Percentiles rank a stretch among this genome's conserved stretches.
phyloP scores from a whole-genome alignment of 768 basidiomycete species.

The Leucocoprinus sp. region DNA sequence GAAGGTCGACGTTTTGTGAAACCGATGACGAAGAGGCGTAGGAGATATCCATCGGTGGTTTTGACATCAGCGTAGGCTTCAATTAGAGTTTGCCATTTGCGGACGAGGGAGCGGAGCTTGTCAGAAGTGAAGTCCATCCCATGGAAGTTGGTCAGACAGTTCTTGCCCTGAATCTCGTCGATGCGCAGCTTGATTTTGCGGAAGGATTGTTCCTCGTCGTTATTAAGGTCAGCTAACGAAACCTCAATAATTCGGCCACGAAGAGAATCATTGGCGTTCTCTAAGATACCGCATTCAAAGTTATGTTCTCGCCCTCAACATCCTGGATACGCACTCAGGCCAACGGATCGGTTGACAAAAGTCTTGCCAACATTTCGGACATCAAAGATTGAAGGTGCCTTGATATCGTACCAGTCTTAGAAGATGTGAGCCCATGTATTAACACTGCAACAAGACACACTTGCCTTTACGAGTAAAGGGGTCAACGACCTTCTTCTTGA shows the following conservation, averaged over 20 bases:
- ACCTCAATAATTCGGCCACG: constrained; percentile 96
- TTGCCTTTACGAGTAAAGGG: constrained; percentile 98
- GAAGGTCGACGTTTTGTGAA: constrained; percentile 96
- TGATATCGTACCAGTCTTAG: constrained; percentile 98
- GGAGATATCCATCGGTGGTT: constrained; percentile 98
- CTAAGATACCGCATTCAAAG: constrained; percentile 30
- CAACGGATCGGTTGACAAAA: constrained; percentile 94
- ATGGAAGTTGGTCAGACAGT: constrained; percentile 99
- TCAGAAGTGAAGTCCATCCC: constrained; percentile 99
- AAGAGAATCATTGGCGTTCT: constrained; percentile 97
- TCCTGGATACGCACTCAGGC: constrained; percentile 70
- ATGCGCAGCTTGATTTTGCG: constrained; percentile 98
- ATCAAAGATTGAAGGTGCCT: constrained; percentile 97
- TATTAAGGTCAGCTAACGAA: constrained; percentile 95
- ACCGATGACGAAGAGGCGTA: constrained; percentile 97
- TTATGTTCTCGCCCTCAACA: constrained; percentile 1
- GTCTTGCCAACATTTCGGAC: constrained; percentile 97
- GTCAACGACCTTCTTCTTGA: constrained; percentile 99
- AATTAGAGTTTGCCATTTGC: constrained; percentile 99
- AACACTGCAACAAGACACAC: constrained; percentile 3
- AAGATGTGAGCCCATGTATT: constrained; percentile 2
- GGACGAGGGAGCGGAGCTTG: constrained; percentile 98
- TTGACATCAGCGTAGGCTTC: constrained; percentile 99
- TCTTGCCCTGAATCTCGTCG: constrained; percentile 96
- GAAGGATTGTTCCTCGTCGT: constrained; percentile 99